Conservation (phyloP, 305 asterid species). For the Fraxinus dipetala region DNA sequence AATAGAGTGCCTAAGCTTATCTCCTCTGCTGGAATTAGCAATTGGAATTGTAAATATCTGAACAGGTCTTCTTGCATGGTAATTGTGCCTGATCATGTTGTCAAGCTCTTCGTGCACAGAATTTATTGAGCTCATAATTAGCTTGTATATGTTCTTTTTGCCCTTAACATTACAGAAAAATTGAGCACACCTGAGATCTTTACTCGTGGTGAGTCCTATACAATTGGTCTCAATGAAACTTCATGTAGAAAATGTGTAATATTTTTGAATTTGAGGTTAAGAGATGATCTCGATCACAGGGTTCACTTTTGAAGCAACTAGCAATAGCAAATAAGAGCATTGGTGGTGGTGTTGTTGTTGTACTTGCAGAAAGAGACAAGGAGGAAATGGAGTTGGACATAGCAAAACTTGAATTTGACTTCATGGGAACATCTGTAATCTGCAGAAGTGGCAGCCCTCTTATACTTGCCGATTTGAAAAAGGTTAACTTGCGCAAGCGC, state of each 20-base stretch:
- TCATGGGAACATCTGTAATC: slow-evolving; percentile 93
- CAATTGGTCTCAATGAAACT: not conserved
- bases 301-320: slow-evolving; percentile 91
- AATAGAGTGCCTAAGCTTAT: not conserved
- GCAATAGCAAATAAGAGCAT: slow-evolving; percentile 96
- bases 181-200: not conserved
- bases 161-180: slow-evolving; percentile 16
- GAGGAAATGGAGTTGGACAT: slow-evolving; percentile 98
- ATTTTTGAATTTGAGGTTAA: slow-evolving; percentile 3
- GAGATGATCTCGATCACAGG: slow-evolving; percentile 46
- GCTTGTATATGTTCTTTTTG: slow-evolving; percentile 5
- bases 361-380: slow-evolving; percentile 97
- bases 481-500: slow-evolving; percentile 35
- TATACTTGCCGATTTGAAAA: slow-evolving; percentile 92
- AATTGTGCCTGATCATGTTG: slow-evolving; percentile 10
- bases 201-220: not conserved
- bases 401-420: slow-evolving; percentile 82
- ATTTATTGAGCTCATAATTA: not conserved
- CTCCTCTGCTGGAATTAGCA: slow-evolving; percentile 12
- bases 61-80: not conserved
- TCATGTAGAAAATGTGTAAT: not conserved
- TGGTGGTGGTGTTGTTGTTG: slow-evolving; percentile 93
- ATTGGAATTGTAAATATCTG: not conserved
- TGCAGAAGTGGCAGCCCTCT: slow-evolving; percentile 98
- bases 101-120: slow-evolving; percentile 7